Percentiles rank a stretch among this genome's conserved stretches.
These are phyloP conservation scores for Fusarium subglutinans DNA, from an alignment of 2,329 filamentous ascomycete species.

Conservation along the genomic window DNA sequence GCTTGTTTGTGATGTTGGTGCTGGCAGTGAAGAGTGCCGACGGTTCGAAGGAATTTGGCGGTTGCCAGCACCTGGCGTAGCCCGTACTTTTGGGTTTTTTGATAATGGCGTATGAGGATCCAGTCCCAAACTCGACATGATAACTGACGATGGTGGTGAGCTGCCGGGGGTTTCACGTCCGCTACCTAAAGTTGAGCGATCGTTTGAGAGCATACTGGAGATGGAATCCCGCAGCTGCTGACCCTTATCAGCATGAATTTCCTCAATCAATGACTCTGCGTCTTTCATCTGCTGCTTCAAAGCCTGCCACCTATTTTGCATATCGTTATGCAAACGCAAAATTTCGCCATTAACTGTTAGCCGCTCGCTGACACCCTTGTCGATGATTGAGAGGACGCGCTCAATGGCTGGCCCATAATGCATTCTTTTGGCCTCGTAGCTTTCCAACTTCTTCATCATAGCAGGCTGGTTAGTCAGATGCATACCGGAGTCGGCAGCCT, in stretches of 20 bases:
- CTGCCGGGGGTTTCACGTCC: conserved; percentile 76
- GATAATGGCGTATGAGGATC: conserved; percentile 57
- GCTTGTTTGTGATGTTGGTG: conserved; percentile 51
- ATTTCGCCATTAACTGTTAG: conserved; percentile 97
- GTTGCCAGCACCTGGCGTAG: conserved; percentile 57
- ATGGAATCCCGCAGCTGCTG: conserved; percentile 91
- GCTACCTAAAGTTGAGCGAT: conserved; percentile 76
- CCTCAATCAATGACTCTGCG: conserved; percentile 79
- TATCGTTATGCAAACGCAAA: conserved; percentile 83
- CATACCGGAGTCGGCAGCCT: conserved; percentile 78
- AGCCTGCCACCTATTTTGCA: conserved; percentile 82
- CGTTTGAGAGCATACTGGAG: conserved; percentile 88
- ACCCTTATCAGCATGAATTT: conserved; percentile 71
- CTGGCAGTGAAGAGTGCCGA: conserved; percentile 60
- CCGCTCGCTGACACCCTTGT: conserved; percentile 94
- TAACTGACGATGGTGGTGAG: conserved; percentile 69
- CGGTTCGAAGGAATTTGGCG: conserved; percentile 57
- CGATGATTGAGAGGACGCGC: conserved; percentile 89
- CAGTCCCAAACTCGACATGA: conserved; percentile 65
- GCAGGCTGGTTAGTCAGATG: conserved; percentile 76
- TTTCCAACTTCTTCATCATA: conserved; percentile 86
- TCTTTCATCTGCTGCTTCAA: conserved; percentile 81
- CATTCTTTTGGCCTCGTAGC: conserved; percentile 91
- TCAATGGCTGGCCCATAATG: conserved; percentile 96
- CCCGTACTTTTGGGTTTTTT: conserved; percentile 56